Conservation (phyloP, 768 basidiomycete species). For the Dacryopinax spathularia region DNA sequence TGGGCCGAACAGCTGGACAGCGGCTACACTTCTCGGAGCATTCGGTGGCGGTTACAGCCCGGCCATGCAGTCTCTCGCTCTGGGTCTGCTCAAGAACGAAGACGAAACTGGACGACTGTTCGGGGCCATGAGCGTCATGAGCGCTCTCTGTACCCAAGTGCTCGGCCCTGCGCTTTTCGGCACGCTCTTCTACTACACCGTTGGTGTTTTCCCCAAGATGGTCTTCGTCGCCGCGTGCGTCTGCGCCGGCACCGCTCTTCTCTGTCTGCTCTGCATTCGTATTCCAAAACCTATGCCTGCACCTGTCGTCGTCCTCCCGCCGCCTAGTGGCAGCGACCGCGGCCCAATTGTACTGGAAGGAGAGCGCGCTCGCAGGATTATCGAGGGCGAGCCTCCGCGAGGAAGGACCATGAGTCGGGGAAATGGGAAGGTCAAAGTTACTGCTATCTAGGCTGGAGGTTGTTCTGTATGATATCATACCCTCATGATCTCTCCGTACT, state of each 20-base stretch:
- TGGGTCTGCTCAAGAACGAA: slow-evolving; percentile 38
- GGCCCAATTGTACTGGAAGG: background rate
- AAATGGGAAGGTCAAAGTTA: background rate
- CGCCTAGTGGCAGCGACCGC: background rate
- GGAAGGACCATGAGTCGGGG: background rate
- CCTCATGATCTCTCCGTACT: too few species aligned
- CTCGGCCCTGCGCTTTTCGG: slow-evolving; percentile 63
- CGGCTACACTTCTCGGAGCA: slow-evolving; percentile 36
- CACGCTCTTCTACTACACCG: slow-evolving; percentile 53
- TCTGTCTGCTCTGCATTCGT: background rate
- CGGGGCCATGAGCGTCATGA: slow-evolving; percentile 62
- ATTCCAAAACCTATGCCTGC: background rate
- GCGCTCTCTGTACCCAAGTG: slow-evolving; percentile 52
- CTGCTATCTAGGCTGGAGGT: background rate
- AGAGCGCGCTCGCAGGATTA: background rate
- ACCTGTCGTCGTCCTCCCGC: background rate
- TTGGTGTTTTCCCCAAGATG: slow-evolving; percentile 49
- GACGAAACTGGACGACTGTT: slow-evolving; percentile 60
- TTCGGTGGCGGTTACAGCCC: slow-evolving; percentile 52
- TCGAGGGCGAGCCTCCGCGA: background rate
- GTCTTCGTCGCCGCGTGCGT: slow-evolving; percentile 48
- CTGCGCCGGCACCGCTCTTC: slow-evolving; percentile 5
- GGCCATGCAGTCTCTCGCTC: slow-evolving; percentile 53
- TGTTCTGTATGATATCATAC: background rate
- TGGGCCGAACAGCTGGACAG: slow-evolving; percentile 37